Evolutionary conservation across 345 rosid genomes (phyloP), one percentile per base, ranked within the genome.

Genomic region (Garcia nutans): DNA sequence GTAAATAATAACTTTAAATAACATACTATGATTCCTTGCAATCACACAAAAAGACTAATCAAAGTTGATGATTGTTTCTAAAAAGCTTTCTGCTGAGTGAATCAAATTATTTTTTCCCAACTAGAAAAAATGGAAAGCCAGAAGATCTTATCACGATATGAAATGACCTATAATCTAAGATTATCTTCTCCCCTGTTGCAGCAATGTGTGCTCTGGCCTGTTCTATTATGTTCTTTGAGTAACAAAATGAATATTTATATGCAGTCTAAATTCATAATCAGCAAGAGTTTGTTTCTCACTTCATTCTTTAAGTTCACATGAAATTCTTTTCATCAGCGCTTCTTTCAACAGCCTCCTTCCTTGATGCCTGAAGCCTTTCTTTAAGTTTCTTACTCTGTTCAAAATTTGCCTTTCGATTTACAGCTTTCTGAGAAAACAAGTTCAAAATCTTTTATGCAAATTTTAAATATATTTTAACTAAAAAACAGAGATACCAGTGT

Each of bases 351-450:
- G 85, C 71, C 78, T 88, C 92, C 74, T 79, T 87, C 76, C 92
- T 83, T 26, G 81, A 52, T 70, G 77, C 82, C 70, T 84, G 84
- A 76, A 90, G 89, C 77, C 88, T 87, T 72, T 83, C 92, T 74
- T 76, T 87, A 78, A 82, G 70, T 72, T 85, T 90, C 86, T 88
- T 90, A 74, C 92, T 88, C 82, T 85, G 50, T 78, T 88, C 87
- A 3, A 94, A 92, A 75, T 93, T 94, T 0, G 92, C 94, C 91
- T 91, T 95, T 45, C 99, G 82, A 86, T 95, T 95, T 72, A 88
- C 61, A 8, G 97, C 93, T 93, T 93, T 92, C 99, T 96, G 88
- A 62, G 61, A 60, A 31, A 59, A 16, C 41, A 22, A 54, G 17
- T 22, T 52, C 45, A 78, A 69, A 20, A 66, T 54, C 19, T 55